Evolutionary conservation across 208 protist genomes (phyloP).

Genomic region (Leishmania martiniquensis): DNA sequence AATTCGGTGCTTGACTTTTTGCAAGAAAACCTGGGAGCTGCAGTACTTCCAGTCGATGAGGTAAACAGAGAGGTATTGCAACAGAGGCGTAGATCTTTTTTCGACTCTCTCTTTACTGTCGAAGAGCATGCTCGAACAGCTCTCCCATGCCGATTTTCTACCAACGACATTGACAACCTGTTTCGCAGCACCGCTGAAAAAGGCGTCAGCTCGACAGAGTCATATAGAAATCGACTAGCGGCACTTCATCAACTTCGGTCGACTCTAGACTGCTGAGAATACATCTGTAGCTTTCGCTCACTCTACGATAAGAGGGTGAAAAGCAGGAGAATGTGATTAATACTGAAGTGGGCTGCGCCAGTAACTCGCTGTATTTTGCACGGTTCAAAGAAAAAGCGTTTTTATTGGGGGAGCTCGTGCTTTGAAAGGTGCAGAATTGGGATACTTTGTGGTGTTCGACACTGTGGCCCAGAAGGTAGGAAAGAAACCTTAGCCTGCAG

Average conservation of each 20-base stretch:
- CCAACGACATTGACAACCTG: slow-evolving; percentile 1
- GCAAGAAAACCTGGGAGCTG: slow-evolving; percentile 23
- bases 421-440: not conserved
- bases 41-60: not conserved
- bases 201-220: not conserved
- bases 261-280: slow-evolving; percentile 21
- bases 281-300: not conserved
- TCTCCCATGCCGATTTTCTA: slow-evolving; percentile 27
- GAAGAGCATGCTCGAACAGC: slow-evolving; percentile 15
- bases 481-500: too few relatives aligned
- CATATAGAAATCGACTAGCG: slow-evolving; percentile 18
- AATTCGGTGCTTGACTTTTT: slow-evolving; percentile 27
- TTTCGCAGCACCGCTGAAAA: not conserved
- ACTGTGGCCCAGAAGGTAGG: not conserved
- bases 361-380: not conserved
- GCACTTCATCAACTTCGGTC: slow-evolving; percentile 12
- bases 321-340: not conserved
- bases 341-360: too few relatives aligned
- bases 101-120: slow-evolving; percentile 32
- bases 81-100: slow-evolving; percentile 25
- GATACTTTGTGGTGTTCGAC: not conserved
- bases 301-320: not conserved
- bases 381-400: not conserved
- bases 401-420: not conserved
- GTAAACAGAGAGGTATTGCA: slow-evolving; percentile 5